Percentiles rank a stretch among this genome's conserved stretches.
These are phyloP conservation scores for Mesostigma viride DNA, from an alignment of 139 green algal genomes.

Conservation along the genomic window DNA sequence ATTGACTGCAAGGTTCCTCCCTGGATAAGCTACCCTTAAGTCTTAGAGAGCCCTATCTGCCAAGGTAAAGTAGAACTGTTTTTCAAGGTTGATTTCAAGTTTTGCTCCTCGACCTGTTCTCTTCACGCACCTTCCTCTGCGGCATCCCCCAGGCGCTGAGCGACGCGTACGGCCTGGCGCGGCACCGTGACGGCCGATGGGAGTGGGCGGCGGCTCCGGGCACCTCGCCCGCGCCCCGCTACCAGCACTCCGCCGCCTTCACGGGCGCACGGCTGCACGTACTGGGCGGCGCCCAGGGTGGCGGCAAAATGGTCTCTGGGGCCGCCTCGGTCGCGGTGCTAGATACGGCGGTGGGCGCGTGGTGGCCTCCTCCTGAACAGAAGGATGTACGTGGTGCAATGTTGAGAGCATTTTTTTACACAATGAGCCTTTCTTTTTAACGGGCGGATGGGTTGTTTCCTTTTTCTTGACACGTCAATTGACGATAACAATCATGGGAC, in stretches of 20 bases:
- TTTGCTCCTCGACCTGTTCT: neutral
- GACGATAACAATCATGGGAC: too few relatives aligned
- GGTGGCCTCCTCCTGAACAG: too few relatives aligned
- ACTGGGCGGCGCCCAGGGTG: slow-evolving; percentile 84
- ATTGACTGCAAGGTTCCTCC: too few relatives aligned
- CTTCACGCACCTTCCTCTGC: neutral
- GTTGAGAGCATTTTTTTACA: too few relatives aligned
- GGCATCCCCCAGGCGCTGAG: slow-evolving; percentile 46
- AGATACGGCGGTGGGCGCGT: slow-evolving; percentile 66
- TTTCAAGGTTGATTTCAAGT: too few relatives aligned
- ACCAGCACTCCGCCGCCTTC: slow-evolving; percentile 91
- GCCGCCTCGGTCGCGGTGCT: slow-evolving; percentile 66
- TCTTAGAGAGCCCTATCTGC: too few relatives aligned
- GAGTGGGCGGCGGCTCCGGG: slow-evolving; percentile 95
- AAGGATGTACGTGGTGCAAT: neutral
- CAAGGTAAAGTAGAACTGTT: too few relatives aligned
- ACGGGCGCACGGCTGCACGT: slow-evolving; percentile 89
- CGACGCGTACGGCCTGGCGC: slow-evolving; percentile 87
- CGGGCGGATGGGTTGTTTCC: too few relatives aligned
- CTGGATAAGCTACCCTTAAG: too few relatives aligned
- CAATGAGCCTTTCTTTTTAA: too few relatives aligned
- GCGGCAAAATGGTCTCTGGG: slow-evolving; percentile 88
- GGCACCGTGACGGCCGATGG: slow-evolving; percentile 94
- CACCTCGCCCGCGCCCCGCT: slow-evolving; percentile 73
- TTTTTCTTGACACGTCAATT: too few relatives aligned